Percentiles rank a stretch among this genome's conserved stretches.
Conservation (phyloP, 108 stramenopile genomes). For the Nitzschia sp. region DNA sequence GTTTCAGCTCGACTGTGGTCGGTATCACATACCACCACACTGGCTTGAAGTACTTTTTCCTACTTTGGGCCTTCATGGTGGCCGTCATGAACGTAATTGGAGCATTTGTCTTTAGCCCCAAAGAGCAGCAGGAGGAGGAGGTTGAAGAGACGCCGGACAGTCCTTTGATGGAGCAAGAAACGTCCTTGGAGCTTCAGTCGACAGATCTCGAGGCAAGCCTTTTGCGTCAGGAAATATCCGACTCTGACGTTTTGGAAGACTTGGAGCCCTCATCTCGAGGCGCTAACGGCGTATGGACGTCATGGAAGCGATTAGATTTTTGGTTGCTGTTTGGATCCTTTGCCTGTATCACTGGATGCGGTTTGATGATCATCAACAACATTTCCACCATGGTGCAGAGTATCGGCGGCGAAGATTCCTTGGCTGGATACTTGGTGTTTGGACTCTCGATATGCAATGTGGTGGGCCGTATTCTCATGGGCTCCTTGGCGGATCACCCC, state of each 20-base stretch:
- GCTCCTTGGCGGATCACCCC: constrained; percentile 25
- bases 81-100: constrained; percentile 17
- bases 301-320: constrained; percentile 27
- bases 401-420: constrained; percentile 25
- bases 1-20: constrained; percentile 28
- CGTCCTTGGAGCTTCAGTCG: too few species aligned
- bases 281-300: constrained; percentile 12
- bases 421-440: constrained; percentile 24
- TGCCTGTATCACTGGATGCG: constrained; percentile 29
- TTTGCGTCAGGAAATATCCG: neutral
- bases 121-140: neutral
- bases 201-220: neutral
- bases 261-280: neutral
- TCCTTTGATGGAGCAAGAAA: neutral
- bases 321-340: constrained; percentile 38
- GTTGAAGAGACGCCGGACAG: neutral
- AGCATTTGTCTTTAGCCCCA: constrained; percentile 6
- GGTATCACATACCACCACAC: constrained; percentile 22
- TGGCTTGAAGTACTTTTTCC: constrained; percentile 23
- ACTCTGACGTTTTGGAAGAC: neutral
- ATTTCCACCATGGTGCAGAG: constrained; percentile 47
- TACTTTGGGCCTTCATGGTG: constrained; percentile 35
- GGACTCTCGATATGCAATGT: constrained; percentile 31
- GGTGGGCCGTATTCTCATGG: constrained; percentile 22
- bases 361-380: constrained; percentile 36